A percentile compares a stretch with the other conserved stretches of the same genome.
These are phyloP conservation scores for Aspergillus quadricinctus DNA, from an alignment of 2,329 filamentous ascomycete species.

Conservation along the genomic window DNA sequence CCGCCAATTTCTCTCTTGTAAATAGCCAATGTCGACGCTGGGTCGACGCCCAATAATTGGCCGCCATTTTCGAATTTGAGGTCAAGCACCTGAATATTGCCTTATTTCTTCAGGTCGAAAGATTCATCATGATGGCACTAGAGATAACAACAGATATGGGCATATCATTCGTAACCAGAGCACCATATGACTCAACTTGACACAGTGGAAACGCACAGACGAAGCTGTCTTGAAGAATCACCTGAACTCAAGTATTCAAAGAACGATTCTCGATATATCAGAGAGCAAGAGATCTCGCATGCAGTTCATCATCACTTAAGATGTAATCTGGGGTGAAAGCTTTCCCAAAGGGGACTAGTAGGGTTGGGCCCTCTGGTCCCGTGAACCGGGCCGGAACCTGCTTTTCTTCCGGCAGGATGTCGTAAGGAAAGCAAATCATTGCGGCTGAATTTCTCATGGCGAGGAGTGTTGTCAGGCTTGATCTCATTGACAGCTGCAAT, in stretches of 20 bases:
- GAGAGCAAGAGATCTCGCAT: neutral
- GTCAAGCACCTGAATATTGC: neutral
- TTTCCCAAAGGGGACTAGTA: slow-evolving; percentile 28
- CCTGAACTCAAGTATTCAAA: neutral
- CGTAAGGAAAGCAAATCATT: slow-evolving; percentile 33
- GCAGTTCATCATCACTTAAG: neutral
- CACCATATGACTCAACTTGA: neutral
- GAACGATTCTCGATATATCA: neutral
- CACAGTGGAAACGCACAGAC: neutral
- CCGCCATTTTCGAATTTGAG: slow-evolving; percentile 62
- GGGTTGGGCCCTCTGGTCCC: slow-evolving; percentile 27
- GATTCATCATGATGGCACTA: slow-evolving; percentile 7
- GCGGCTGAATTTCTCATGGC: slow-evolving; percentile 31
- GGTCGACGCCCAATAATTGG: slow-evolving; percentile 95
- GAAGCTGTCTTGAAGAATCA: neutral
- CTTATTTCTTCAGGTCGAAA: neutral
- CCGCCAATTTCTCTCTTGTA: slow-evolving; percentile 71
- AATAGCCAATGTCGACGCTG: slow-evolving; percentile 90
- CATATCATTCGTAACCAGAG: neutral
- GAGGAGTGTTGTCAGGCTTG: slow-evolving; percentile 4
- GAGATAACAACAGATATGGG: neutral
- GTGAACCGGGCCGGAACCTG: slow-evolving; percentile 21
- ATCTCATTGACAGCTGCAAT: neutral
- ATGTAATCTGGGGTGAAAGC: neutral
- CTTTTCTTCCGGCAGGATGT: slow-evolving; percentile 23